phyloP scores from a whole-genome alignment of 805 yeast species.

The Metschnikowia continentalis region DNA sequence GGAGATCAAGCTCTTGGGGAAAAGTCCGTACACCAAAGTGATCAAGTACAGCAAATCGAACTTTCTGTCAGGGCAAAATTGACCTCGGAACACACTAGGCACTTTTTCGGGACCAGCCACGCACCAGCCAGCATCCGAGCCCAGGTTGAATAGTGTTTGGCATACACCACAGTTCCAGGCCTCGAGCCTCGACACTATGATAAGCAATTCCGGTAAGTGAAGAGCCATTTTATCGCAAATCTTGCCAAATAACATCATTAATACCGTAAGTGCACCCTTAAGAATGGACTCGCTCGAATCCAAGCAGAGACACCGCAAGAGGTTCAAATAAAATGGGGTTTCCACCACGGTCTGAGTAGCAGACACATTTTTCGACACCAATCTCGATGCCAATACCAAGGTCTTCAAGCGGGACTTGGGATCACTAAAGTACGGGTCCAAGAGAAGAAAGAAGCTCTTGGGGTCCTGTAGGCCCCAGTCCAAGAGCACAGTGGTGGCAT shows the following conservation, averaged over 20 bases:
- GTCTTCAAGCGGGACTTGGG: slow-evolving; percentile 35
- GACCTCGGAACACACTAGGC: neutral
- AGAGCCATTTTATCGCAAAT: slow-evolving; percentile 30
- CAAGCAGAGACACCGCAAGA: slow-evolving; percentile 35
- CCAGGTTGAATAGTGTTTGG: neutral
- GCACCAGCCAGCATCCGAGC: neutral
- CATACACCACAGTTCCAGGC: neutral
- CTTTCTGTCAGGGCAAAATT: slow-evolving; percentile 19
- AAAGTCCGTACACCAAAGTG: slow-evolving; percentile 53
- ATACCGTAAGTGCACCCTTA: slow-evolving; percentile 27
- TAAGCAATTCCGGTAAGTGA: slow-evolving; percentile 39
- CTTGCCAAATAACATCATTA: slow-evolving; percentile 41
- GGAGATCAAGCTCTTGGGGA: slow-evolving; percentile 45
- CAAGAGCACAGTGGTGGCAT: slow-evolving; percentile 37
- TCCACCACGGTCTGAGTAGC: slow-evolving; percentile 27
- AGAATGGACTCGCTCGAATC: slow-evolving; percentile 42
- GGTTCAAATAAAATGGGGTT: slow-evolving; percentile 32
- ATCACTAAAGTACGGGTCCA: slow-evolving; percentile 33
- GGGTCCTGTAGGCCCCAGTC: slow-evolving; percentile 42
- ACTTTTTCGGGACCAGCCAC: neutral
- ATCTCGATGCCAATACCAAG: slow-evolving; percentile 33
- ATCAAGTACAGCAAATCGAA: slow-evolving; percentile 35
- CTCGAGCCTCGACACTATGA: slow-evolving; percentile 40
- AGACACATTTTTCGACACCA: slow-evolving; percentile 26
- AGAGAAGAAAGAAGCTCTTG: slow-evolving; percentile 28